Evolutionary conservation across 176 grass and related monocot genomes (phyloP).

Genomic region (Panicum miliaceum): DNA sequence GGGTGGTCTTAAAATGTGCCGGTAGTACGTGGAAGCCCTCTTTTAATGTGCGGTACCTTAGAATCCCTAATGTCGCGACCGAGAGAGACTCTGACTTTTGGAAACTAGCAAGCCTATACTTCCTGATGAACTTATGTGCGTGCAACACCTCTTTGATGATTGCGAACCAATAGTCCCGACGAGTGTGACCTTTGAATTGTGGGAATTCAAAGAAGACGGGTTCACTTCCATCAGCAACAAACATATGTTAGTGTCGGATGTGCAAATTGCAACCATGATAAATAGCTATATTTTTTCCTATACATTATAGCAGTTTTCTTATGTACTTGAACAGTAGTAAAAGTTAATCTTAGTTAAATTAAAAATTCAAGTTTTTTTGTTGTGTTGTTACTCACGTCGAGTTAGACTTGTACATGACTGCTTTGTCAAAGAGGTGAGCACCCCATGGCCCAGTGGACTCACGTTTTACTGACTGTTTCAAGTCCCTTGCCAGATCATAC

Average conservation of each 20-base stretch:
- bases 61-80: conserved; percentile 63
- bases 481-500: conserved; percentile 79
- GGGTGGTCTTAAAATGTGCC: conserved; percentile 78
- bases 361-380: not conserved
- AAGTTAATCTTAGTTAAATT: not conserved
- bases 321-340: not conserved
- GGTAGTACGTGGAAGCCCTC: conserved; percentile 74
- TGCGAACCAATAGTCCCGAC: conserved; percentile 92
- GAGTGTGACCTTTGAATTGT: conserved; percentile 81
- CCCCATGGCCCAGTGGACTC: conserved; percentile 92
- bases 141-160: conserved; percentile 87
- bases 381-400: conserved; percentile 58
- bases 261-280: not conserved
- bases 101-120: conserved; percentile 63
- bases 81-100: conserved; percentile 78
- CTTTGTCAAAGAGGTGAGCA: conserved; percentile 92
- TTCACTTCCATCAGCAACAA: conserved; percentile 38
- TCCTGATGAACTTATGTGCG: conserved; percentile 82
- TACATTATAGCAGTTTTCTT: not conserved
- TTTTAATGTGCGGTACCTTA: conserved; percentile 79
- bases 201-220: conserved; percentile 90
- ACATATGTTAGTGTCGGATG: not conserved
- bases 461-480: conserved; percentile 78
- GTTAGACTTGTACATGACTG: conserved; percentile 92
- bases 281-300: no score